Percentiles rank a stretch among this genome's conserved stretches.
Conservation (phyloP, 768 basidiomycete species). For the Russula emetica region DNA sequence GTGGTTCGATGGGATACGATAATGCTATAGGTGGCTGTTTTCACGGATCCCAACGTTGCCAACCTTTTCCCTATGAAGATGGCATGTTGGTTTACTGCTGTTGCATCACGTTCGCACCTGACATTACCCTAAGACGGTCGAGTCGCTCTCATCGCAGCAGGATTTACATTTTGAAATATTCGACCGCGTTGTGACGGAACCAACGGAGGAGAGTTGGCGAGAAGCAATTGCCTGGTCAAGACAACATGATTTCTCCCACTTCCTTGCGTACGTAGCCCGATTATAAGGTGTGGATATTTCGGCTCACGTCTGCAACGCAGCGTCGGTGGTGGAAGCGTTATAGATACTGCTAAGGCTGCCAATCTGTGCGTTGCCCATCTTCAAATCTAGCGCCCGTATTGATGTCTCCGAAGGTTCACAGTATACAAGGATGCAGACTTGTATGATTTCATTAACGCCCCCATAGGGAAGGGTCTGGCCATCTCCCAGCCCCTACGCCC, state of each 20-base stretch:
- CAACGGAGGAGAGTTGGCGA: constrained; percentile 86
- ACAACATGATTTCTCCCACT: constrained; percentile 86
- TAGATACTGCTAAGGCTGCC: constrained; percentile 93
- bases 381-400: background rate
- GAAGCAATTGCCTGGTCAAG: constrained; percentile 87
- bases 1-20: background rate
- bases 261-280: constrained; percentile 62
- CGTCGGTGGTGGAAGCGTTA: constrained; percentile 90
- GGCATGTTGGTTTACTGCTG: constrained; percentile 42
- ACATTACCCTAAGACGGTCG: constrained; percentile 51
- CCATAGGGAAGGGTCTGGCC: constrained; percentile 87
- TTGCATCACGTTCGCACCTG: constrained; percentile 4
- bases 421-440: constrained; percentile 91
- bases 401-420: constrained; percentile 53
- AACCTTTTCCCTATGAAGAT: constrained; percentile 78
- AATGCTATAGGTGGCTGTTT: constrained; percentile 76
- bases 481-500: constrained; percentile 71
- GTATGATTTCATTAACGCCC: constrained; percentile 96
- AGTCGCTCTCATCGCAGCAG: constrained; percentile 71
- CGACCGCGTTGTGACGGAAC: constrained; percentile 80
- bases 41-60: constrained; percentile 84
- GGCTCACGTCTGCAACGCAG: constrained; percentile 36
- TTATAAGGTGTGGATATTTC: constrained; percentile 2
- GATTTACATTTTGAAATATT: constrained; percentile 79
- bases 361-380: constrained; percentile 56